Base-by-base conservation (phyloP, 768 basidiomycete species). In the Agrocybe praecox region DNA sequence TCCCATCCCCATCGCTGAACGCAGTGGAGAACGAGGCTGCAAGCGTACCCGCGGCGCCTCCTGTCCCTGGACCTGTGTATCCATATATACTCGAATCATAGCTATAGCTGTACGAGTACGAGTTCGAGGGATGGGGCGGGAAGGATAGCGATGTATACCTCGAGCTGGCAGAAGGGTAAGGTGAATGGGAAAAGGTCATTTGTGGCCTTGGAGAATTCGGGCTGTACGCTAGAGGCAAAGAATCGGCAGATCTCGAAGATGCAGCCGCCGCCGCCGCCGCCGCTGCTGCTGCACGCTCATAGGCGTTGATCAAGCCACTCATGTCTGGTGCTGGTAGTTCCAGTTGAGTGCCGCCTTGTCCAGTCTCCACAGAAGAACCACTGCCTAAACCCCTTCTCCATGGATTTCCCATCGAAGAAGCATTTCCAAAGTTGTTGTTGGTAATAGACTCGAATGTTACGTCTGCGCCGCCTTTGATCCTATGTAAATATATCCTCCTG, bases 11-110 rank as follows among this genome's bases (percentile, higher is more conserved):
- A 40, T n/a, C 72, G 4, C 87, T 89, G 74, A 92, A 95, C 2
- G 92, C 82, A 0, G 90, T 89, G 17, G 86, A 87, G 72, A 94
- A 94, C 9, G 89, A 88, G 0, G 92, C 92, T 0, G 85, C 77
- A 24, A 85, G 80, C 1, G 79, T 74, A 2, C 36, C 36, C 5
- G 36, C 36, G 6, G 12, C 36, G 6, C 36, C 36, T 14, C 36
- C 36, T 3, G 36, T 40, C n/a, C 36, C 36, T 6, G 36, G 36
- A 12, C 36, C 36, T 6, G 36, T 40, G n/a, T 40, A 40, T 5
- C 36, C 36, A n/a, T 40, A 40, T 40, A 40, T 40, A 40, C 36
- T 40, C 4, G 81, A 71, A 48, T 75, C 15, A 50, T 47, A 67
- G 67, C 56, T 74, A 75, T 23, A 69, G 55, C 12, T 26, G 36